Conservation (phyloP, 2,329 filamentous ascomycete species). For the Passalora sequoiae region DNA sequence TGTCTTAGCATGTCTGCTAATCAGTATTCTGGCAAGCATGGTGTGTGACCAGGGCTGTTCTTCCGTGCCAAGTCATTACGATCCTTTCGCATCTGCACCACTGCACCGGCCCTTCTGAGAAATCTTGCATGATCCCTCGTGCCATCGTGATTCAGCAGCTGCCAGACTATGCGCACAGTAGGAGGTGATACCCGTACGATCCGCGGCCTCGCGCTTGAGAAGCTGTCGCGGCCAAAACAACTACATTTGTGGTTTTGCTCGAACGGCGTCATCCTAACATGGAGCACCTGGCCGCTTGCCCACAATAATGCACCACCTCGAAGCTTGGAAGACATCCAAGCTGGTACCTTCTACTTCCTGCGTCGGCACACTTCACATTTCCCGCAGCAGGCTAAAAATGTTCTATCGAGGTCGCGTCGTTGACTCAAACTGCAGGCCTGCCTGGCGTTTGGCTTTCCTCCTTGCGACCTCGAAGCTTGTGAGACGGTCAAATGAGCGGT, state of each 20-base stretch:
- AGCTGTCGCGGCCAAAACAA: background rate
- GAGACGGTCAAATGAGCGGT: slow-evolving; percentile 3
- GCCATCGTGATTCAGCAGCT: background rate
- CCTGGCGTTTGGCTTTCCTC: no score
- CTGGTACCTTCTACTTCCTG: no score
- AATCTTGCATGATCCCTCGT: slow-evolving; percentile 1
- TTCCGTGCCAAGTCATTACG: background rate
- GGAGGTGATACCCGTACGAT: background rate
- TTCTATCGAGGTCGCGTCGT: no score
- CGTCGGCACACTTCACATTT: no score
- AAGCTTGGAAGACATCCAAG: no score
- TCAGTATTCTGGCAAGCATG: background rate
- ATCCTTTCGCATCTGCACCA: slow-evolving; percentile 2
- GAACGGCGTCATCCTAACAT: slow-evolving; percentile 2
- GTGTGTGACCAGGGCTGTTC: slow-evolving; percentile 4
- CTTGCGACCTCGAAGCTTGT: background rate
- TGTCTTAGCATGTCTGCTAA: no score
- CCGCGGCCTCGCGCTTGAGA: background rate
- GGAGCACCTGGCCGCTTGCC: background rate
- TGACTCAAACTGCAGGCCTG: no score
- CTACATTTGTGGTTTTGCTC: background rate
- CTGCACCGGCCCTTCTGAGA: no score
- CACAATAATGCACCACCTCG: background rate
- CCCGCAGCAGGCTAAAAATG: no score
- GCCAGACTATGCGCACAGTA: slow-evolving; percentile 3